Base-by-base conservation (phyloP, 75 land plant genomes). In the Selaginella tamariscina region DNA sequence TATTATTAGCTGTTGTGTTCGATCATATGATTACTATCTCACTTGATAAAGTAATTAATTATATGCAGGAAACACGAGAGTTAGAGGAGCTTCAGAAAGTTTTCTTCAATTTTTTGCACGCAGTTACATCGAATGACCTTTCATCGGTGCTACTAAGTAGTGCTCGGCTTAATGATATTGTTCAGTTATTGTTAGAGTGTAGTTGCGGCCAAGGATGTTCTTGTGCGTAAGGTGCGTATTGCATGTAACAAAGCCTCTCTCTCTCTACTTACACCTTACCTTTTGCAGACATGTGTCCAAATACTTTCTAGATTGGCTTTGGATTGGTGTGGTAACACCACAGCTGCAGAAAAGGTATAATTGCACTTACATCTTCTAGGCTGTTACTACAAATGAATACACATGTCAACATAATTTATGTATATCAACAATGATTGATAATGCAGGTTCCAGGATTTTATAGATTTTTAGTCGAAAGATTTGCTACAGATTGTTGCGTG, bases 391-490 rank as follows among this genome's bases (percentile, higher is more conserved):
- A n/a, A n/a, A n/a, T n/a, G n/a, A n/a, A n/a, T n/a, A n/a, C n/a
- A n/a, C n/a, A n/a, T n/a, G n/a, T n/a, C n/a, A n/a, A n/a, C n/a
- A n/a, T n/a, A n/a, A n/a, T n/a, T n/a, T n/a, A n/a, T n/a, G n/a
- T n/a, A n/a, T 39, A 5, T 39, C 49, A 39, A 39, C 5, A 15
- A 5, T 15, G 49, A 0, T 56, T 21, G 32, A 22, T 66, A 27
- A 29, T 31, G 64, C 80, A 94, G 99, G 90, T 94, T 0, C 99
- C 91, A 70, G 99, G 99, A 57, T 94, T 94, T 72, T 82, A 80
- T 33, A 84, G 32, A 22, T 94, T 94, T 56, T 74, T 90, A 9
- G 73, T 87, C 44, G 91, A 94, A 71, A 68, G 74, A 29, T 94
- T 94, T 81, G 96, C 98, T 39, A 78, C 81, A 22, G 74, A 80